phyloP scores from a whole-genome alignment of 192 early-diverging fungal genomes.

The Coemansia sp. region DNA sequence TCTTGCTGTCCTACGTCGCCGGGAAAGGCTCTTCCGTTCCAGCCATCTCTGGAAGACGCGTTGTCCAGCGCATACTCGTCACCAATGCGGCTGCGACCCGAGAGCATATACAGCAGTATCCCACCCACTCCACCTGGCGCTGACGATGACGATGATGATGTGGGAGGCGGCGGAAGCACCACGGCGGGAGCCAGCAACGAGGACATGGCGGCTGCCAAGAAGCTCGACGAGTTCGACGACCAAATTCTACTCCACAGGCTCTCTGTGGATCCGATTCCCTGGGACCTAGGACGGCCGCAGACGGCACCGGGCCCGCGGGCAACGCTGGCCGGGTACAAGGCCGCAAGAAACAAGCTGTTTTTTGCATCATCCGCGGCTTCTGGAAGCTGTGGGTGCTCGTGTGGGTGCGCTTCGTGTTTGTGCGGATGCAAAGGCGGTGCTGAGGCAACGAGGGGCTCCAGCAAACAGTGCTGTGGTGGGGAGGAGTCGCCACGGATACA shows the following conservation, averaged over 20 bases:
- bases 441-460: neutral
- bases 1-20: neutral
- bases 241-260: neutral
- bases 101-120: neutral
- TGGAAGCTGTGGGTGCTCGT: neutral
- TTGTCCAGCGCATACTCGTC: conserved; percentile 1
- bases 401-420: neutral
- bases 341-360: neutral
- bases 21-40: neutral
- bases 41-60: neutral
- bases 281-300: neutral
- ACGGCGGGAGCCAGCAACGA: neutral
- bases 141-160: neutral
- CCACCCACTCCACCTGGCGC: neutral
- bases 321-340: neutral
- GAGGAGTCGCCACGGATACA: neutral
- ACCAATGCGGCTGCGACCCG: neutral
- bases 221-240: neutral
- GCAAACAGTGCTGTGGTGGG: too few relatives aligned
- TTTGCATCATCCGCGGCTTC: neutral
- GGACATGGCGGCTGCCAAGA: neutral
- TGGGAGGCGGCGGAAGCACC: neutral
- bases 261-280: conserved; percentile 2
- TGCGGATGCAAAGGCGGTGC: neutral
- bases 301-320: neutral